phyloP scores from a whole-genome alignment of 2,329 filamentous ascomycete species.

The Xylaria sp. region DNA sequence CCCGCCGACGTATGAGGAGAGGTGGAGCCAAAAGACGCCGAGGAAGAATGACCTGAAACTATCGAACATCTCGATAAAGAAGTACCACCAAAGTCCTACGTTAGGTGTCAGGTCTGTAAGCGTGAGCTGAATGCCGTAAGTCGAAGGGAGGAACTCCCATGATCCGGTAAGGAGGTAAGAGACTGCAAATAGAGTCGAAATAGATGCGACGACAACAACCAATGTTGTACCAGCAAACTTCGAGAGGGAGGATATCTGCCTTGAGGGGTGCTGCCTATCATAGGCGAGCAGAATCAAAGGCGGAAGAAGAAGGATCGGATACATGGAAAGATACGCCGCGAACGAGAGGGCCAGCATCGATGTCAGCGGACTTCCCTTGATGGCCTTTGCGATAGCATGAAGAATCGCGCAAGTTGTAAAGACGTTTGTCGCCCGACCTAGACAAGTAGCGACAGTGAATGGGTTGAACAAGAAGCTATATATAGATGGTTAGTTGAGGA shows the following conservation, averaged over 20 bases:
- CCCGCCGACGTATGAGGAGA: slow-evolving; percentile 82
- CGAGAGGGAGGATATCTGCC: slow-evolving; percentile 32
- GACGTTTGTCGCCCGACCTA: slow-evolving; percentile 81
- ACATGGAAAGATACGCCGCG: slow-evolving; percentile 87
- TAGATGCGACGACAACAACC: slow-evolving; percentile 46
- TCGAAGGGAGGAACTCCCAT: slow-evolving; percentile 82
- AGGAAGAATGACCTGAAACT: slow-evolving; percentile 96
- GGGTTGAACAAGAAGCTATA: slow-evolving; percentile 86
- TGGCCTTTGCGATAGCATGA: slow-evolving; percentile 74
- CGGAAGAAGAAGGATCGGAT: slow-evolving; percentile 79
- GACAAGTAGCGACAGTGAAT: slow-evolving; percentile 84
- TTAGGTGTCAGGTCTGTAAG: slow-evolving; percentile 92
- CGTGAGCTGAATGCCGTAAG: slow-evolving; percentile 88
- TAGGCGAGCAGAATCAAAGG: slow-evolving; percentile 77
- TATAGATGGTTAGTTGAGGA: slow-evolving; percentile 7
- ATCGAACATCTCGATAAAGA: slow-evolving; percentile 99
- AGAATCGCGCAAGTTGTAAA: slow-evolving; percentile 88
- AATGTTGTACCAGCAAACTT: slow-evolving; percentile 53
- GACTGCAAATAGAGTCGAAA: slow-evolving; percentile 60
- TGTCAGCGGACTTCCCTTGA: slow-evolving; percentile 65
- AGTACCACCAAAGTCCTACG: slow-evolving; percentile 98
- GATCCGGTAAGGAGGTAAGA: slow-evolving; percentile 73
- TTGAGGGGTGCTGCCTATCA: slow-evolving; percentile 50
- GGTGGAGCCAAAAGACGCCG: slow-evolving; percentile 95
- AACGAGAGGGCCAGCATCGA: slow-evolving; percentile 81